Conservation (phyloP, 2,329 filamentous ascomycete species). For the Arthrobotrys sphaeroides region DNA sequence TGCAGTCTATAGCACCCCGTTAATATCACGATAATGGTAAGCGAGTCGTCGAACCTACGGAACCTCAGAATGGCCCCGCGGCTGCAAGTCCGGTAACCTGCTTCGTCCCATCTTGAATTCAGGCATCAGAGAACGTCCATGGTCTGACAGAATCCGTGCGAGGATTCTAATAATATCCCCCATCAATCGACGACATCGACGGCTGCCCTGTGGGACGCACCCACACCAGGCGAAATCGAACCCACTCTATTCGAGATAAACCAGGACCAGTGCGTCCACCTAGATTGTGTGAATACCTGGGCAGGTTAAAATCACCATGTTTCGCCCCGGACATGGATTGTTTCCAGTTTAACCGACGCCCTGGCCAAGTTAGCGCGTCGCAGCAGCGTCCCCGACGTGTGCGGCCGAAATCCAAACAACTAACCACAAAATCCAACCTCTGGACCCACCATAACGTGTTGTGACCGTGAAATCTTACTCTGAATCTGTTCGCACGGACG, state of each 20-base stretch:
- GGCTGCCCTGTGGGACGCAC: conserved; percentile 2
- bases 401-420: conserved; percentile 26
- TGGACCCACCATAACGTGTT: conserved; percentile 47
- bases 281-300: conserved; percentile 30
- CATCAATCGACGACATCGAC: conserved; percentile 19
- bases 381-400: conserved; percentile 11
- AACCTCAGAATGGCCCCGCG: conserved; percentile 14
- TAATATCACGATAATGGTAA: conserved; percentile 21
- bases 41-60: conserved; percentile 31
- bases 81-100: conserved; percentile 19
- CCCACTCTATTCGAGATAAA: conserved; percentile 51
- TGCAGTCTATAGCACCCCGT: conserved; percentile 19
- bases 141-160: conserved; percentile 24
- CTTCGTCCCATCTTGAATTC: conserved; percentile 50
- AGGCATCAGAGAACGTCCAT: conserved; percentile 12
- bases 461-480: conserved; percentile 23
- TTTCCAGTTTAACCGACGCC: conserved; percentile 51
- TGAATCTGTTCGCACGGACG: conserved; percentile 44
- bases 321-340: conserved; percentile 47
- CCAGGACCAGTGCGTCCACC: conserved; percentile 49
- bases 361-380: conserved; percentile 34
- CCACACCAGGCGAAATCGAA: conserved; percentile 26
- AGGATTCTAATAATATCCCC: conserved; percentile 51
- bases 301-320: conserved; percentile 51
- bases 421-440: conserved; percentile 39